phyloP scores from a whole-genome alignment of 768 basidiomycete genomes.

The Lyophyllum shimeji region DNA sequence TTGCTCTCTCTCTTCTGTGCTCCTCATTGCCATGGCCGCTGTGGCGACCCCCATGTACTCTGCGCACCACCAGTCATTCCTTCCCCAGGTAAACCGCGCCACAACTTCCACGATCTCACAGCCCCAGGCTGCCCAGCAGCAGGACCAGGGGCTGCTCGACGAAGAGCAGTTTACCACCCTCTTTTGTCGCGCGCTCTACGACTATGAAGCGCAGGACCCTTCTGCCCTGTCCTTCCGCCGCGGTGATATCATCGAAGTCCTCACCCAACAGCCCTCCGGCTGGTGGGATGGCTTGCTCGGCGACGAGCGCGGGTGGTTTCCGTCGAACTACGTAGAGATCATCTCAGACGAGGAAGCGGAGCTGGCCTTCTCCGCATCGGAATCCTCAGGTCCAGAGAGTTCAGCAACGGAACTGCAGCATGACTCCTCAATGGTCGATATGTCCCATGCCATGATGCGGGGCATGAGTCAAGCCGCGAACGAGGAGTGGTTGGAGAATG shows the following conservation, averaged over 20 bases:
- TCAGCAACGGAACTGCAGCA: conserved; percentile 20
- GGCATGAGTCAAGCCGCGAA: conserved; percentile 40
- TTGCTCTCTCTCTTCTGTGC: neutral
- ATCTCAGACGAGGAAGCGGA: conserved; percentile 85
- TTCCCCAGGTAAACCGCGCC: conserved; percentile 19
- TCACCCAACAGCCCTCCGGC: conserved; percentile 87
- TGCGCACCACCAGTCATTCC: conserved; percentile 19
- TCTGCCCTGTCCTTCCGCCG: conserved; percentile 86
- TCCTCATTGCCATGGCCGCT: conserved; percentile 27
- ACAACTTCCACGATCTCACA: conserved; percentile 17
- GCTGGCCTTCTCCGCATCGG: conserved; percentile 52
- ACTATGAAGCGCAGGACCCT: conserved; percentile 84
- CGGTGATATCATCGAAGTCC: conserved; percentile 91
- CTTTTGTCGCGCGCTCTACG: conserved; percentile 91
- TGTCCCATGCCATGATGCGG: conserved; percentile 48
- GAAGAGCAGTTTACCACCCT: conserved; percentile 70
- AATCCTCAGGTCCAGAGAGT: conserved; percentile 39
- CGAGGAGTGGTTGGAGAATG: conserved; percentile 61
- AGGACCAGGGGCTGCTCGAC: conserved; percentile 40
- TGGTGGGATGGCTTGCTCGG: conserved; percentile 98
- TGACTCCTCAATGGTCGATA: conserved; percentile 41
- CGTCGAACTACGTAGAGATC: conserved; percentile 87
- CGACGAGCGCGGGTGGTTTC: conserved; percentile 94
- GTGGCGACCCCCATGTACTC: conserved; percentile 31
- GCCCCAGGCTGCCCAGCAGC: conserved; percentile 21